Evolutionary conservation across 164 flowering plant species (phyloP).

Genomic region (Sedum album): DNA sequence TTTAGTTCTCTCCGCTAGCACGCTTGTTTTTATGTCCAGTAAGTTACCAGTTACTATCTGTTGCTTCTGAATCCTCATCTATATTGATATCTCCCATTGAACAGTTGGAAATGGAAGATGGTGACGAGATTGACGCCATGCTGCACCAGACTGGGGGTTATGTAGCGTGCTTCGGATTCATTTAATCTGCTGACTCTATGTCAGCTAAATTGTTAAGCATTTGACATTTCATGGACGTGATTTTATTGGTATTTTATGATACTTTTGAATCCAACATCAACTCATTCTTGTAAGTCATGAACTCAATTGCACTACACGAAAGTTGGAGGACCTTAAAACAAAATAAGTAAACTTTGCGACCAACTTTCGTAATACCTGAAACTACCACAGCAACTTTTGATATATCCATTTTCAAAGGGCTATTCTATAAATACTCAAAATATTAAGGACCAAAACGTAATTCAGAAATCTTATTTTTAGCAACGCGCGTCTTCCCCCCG

Average conservation of each 20-base stretch:
- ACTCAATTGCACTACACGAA: too few relatives aligned
- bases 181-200: not conserved
- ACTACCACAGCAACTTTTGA: not conserved
- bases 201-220: too few relatives aligned
- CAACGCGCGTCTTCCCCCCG: not conserved
- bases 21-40: not conserved
- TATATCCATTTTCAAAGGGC: not conserved
- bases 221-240: too few relatives aligned
- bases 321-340: too few relatives aligned
- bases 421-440: not conserved
- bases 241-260: too few relatives aligned
- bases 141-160: not conserved
- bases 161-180: not conserved
- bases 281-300: too few relatives aligned
- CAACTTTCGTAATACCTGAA: too few relatives aligned
- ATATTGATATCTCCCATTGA: not conserved
- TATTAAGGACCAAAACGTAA: too few relatives aligned
- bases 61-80: not conserved
- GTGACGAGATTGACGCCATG: not conserved
- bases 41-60: not conserved
- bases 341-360: not conserved
- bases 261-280: too few relatives aligned
- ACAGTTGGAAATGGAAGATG: conserved; percentile 1
- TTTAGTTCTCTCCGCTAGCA: not conserved
- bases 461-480: too few relatives aligned